Base-by-base conservation (phyloP, 306 rosid species). In the Begonia loranthoides region DNA sequence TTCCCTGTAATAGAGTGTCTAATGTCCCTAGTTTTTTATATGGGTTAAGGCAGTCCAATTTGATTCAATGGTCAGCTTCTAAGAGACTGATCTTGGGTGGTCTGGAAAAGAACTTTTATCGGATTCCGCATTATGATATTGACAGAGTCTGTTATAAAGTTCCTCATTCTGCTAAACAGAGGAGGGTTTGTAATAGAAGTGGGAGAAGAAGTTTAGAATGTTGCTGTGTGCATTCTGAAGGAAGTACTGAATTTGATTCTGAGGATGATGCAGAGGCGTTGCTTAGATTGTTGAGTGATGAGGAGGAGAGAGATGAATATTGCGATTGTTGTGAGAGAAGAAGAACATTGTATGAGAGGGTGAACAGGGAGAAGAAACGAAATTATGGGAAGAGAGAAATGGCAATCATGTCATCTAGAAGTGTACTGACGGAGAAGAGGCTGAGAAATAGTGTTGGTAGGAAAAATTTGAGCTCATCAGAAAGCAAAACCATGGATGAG, bases 1-100 rank as follows among this genome's bases (percentile, higher is more conserved):
- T 66, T 67, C 72, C 82, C 39, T 68, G 65, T 15, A 66, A 60
- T 12, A 73, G 74, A 75, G 60, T 70, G 41, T 54, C 81, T 54
- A 11, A 63, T 46, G 66, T 54, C 61, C 56, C 81, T 58, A 58
- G 65, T 58, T 63, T 63, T 67, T 56, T 78, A 10, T 74, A 54
- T 73, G 99, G 96, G 44, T 65, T 80, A 69, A 83, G 88, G 77
- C 99, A 92, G 55, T 86, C 86, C 46, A 39, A 81, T 41, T 54
- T 90, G 66, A 83, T 90, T 70, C 95, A 74, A 39, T 64, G 80
- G 74, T 67, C 93, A 19, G 73, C 76, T 56, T 74, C 73, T 65
- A 83, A 87, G 70, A 82, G 84, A 76, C 58, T 92, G 73, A 58
- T 75, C 58, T 70, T 82, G 69, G 70, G 77, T 33, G 59, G 71